Evolutionary conservation across 176 grass and related monocot species (phyloP).

Genomic region (Phoenix dactylifera): DNA sequence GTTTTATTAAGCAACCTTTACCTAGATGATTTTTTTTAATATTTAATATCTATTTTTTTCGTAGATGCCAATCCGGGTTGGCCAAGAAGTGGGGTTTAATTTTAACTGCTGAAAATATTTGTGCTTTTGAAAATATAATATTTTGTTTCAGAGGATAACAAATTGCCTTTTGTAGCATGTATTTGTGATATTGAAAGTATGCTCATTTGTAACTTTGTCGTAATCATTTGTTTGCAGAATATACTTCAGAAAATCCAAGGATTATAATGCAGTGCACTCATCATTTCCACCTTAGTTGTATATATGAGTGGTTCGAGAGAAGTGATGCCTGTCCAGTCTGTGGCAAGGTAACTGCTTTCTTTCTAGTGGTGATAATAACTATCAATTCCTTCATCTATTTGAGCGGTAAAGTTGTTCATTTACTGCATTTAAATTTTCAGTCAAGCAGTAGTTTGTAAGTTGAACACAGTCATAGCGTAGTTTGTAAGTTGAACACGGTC

Average conservation of each 20-base stretch:
- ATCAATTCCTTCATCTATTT: background rate
- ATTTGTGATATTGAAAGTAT: background rate
- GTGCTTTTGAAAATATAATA: too few relatives aligned
- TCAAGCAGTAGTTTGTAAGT: too few relatives aligned
- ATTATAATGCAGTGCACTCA: slow-evolving; percentile 88
- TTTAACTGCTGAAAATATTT: too few relatives aligned
- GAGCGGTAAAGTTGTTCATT: background rate
- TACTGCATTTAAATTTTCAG: background rate
- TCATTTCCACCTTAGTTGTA: slow-evolving; percentile 95
- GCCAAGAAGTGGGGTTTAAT: too few relatives aligned
- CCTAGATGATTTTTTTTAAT: too few relatives aligned
- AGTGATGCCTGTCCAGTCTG: slow-evolving; percentile 92
- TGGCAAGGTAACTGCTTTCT: slow-evolving; percentile 57
- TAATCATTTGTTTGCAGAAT: slow-evolving; percentile 52
- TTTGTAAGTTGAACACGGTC: too few relatives aligned
- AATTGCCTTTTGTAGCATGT: background rate
- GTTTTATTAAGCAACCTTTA: too few relatives aligned
- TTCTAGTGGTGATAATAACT: background rate
- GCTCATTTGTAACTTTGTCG: slow-evolving; percentile 6
- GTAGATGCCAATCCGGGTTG: too few relatives aligned
- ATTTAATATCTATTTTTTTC: too few relatives aligned
- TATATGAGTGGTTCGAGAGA: slow-evolving; percentile 99
- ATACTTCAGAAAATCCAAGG: slow-evolving; percentile 74
- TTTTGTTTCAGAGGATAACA: background rate
- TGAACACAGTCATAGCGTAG: too few relatives aligned